Conservation (phyloP, 108 stramenopile species). For the Chaetoceros tenuissimus region DNA sequence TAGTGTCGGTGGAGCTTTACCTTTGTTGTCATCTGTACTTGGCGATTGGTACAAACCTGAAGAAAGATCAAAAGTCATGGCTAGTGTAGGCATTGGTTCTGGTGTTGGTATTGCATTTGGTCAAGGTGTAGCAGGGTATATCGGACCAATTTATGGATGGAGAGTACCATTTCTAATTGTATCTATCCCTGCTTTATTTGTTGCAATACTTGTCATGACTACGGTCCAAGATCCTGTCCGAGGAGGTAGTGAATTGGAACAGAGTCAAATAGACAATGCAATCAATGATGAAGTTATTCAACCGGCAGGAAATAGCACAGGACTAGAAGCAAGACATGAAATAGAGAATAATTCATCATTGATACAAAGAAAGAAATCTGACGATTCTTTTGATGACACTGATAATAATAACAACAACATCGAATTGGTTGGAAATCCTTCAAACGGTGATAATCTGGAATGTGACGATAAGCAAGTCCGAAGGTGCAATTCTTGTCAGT, state of each 20-base stretch:
- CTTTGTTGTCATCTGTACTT: slow-evolving; percentile 75
- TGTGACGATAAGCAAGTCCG: neutral
- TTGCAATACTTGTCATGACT: slow-evolving; percentile 47
- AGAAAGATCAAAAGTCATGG: slow-evolving; percentile 54
- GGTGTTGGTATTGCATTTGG: slow-evolving; percentile 63
- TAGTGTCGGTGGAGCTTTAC: slow-evolving; percentile 70
- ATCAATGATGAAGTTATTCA: neutral
- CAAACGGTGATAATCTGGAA: slow-evolving; percentile 2
- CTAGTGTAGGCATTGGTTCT: slow-evolving; percentile 57
- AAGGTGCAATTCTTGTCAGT: neutral
- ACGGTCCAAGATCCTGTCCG: slow-evolving; percentile 60
- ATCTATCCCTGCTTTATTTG: slow-evolving; percentile 49
- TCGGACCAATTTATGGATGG: slow-evolving; percentile 78
- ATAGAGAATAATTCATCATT: neutral
- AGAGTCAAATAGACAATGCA: neutral
- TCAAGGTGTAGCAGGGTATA: slow-evolving; percentile 64
- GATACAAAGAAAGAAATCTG: neutral
- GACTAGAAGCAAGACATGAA: neutral
- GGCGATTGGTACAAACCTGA: slow-evolving; percentile 65
- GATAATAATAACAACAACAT: neutral
- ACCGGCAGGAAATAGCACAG: neutral
- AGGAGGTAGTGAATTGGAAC: slow-evolving; percentile 45
- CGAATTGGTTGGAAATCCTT: neutral
- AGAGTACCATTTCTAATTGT: slow-evolving; percentile 75
- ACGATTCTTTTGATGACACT: neutral